These are phyloP conservation scores for Myriosclerotinia scirpicola DNA, from an alignment of 2,329 filamentous ascomycete species.

Conservation along the genomic window DNA sequence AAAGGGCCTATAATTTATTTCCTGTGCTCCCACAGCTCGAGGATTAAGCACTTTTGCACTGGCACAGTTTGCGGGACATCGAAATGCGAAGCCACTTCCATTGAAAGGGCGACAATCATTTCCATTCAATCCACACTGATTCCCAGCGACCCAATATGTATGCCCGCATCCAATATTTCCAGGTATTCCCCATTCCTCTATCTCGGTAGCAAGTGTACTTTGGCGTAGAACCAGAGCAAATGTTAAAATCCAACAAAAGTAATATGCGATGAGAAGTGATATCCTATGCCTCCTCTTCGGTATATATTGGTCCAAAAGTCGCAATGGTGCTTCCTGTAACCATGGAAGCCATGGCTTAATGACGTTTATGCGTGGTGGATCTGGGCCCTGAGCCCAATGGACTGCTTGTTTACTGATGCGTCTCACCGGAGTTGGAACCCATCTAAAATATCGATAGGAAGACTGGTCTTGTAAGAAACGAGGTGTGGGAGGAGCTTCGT, in stretches of 20 bases:
- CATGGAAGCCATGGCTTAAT: slow-evolving; percentile 63
- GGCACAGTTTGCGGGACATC: slow-evolving; percentile 71
- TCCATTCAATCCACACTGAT: slow-evolving; percentile 73
- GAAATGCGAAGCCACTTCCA: slow-evolving; percentile 68
- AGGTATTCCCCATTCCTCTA: slow-evolving; percentile 67
- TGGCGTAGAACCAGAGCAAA: slow-evolving; percentile 69
- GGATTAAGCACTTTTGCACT: slow-evolving; percentile 67
- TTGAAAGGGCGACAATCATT: slow-evolving; percentile 73
- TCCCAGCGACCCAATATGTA: slow-evolving; percentile 70
- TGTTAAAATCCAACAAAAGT: slow-evolving; percentile 65
- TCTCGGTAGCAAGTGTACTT: slow-evolving; percentile 58
- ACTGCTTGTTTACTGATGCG: slow-evolving; percentile 46
- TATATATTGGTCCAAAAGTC: slow-evolving; percentile 61
- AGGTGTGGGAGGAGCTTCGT: slow-evolving; percentile 51
- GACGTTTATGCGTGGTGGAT: slow-evolving; percentile 50
- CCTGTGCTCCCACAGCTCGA: slow-evolving; percentile 70
- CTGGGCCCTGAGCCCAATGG: slow-evolving; percentile 57
- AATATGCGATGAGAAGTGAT: slow-evolving; percentile 58
- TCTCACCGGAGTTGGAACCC: slow-evolving; percentile 58
- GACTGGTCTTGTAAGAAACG: slow-evolving; percentile 60
- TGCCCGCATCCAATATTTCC: slow-evolving; percentile 64
- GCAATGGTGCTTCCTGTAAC: slow-evolving; percentile 66
- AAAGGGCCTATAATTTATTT: slow-evolving; percentile 63
- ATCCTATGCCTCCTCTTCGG: slow-evolving; percentile 59
- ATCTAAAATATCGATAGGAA: slow-evolving; percentile 49